phyloP scores from a whole-genome alignment of 1,284 basidiomycete species.

The Ganoderma sp. region DNA sequence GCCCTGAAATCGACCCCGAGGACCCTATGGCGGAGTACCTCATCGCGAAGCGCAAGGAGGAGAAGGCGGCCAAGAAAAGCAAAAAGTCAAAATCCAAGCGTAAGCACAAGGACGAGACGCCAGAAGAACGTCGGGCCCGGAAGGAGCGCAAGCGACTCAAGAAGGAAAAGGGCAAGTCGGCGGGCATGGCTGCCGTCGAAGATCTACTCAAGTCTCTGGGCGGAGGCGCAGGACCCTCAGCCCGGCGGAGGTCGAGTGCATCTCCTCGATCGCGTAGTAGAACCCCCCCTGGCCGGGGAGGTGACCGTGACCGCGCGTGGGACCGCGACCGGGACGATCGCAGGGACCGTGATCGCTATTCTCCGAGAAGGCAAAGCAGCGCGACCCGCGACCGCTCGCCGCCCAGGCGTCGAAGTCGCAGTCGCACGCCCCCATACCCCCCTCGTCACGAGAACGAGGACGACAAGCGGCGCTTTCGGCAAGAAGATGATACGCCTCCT shows the following conservation, averaged over 20 bases:
- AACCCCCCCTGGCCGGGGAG: constrained; percentile 26
- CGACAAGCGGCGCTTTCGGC: constrained; percentile 28
- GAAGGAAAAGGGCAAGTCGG: constrained; percentile 53
- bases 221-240: constrained; percentile 23
- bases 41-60: constrained; percentile 69
- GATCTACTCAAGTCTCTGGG: constrained; percentile 48
- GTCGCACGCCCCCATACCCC: constrained; percentile 22
- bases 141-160: constrained; percentile 70
- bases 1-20: constrained; percentile 85
- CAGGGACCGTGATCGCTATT: constrained; percentile 21
- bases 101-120: constrained; percentile 75
- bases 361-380: constrained; percentile 29
- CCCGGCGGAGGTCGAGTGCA: constrained; percentile 28
- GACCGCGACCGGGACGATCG: constrained; percentile 19
- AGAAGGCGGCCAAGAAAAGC: constrained; percentile 63
- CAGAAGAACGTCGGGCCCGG: constrained; percentile 73
- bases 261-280: constrained; percentile 36
- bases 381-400: constrained; percentile 31
- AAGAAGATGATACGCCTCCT: constrained; percentile 25
- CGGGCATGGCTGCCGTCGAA: constrained; percentile 56
- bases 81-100: constrained; percentile 61
- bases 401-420: constrained; percentile 21
- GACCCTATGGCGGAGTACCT: constrained; percentile 98
- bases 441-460: constrained; percentile 16
- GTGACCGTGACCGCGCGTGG: constrained; percentile 13